phyloP scores from a whole-genome alignment of 768 basidiomycete genomes.

The Suillus variegatus region DNA sequence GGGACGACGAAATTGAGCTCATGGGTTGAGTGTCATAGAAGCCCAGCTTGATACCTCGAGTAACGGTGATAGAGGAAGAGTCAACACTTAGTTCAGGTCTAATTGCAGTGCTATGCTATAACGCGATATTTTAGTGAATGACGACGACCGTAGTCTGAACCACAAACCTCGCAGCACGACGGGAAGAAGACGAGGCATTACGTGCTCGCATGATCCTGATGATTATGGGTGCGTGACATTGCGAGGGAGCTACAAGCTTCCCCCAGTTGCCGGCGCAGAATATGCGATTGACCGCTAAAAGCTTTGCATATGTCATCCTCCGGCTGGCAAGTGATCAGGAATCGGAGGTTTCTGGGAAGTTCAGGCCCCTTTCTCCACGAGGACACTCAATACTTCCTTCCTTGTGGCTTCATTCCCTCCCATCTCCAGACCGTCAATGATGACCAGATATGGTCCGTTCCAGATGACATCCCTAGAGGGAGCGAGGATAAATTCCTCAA shows the following conservation, averaged over 20 bases:
- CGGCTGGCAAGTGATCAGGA: conserved; percentile 27
- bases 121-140: background rate
- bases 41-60: background rate
- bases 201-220: background rate
- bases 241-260: background rate
- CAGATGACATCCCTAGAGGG: conserved; percentile 18
- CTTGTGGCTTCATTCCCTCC: conserved; percentile 23
- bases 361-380: conserved; percentile 11
- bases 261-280: conserved; percentile 8
- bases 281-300: conserved; percentile 12
- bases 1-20: background rate
- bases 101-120: background rate
- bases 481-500: conserved; percentile 21
- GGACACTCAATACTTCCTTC: conserved; percentile 20
- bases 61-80: background rate
- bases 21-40: background rate
- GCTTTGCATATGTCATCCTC: conserved; percentile 22
- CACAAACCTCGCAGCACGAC: background rate
- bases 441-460: conserved; percentile 32
- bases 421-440: conserved; percentile 37
- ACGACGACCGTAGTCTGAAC: background rate
- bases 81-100: background rate
- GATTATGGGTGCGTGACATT: background rate
- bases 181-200: background rate
- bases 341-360: conserved; percentile 25